Base-by-base conservation (phyloP, 2,329 filamentous ascomycete genomes). In the Beauveria rudraprayagi region DNA sequence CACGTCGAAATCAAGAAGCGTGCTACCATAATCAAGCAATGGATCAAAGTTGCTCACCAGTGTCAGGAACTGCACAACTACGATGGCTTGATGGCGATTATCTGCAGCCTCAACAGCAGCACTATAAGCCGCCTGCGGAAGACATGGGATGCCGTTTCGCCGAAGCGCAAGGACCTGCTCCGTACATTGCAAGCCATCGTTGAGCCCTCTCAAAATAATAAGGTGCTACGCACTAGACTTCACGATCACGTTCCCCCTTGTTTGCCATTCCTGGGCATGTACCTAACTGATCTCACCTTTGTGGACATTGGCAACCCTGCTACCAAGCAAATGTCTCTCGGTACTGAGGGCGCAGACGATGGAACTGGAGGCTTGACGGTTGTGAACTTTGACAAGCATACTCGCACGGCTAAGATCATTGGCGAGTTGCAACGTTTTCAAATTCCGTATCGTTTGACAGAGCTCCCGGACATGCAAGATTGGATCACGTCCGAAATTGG, bases 341-440 rank as follows among this genome's bases (percentile, higher is more conserved):
- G 74, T 26, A 66, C 67, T 24, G 73, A 81, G 71, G 77, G 79
- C 7, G 78, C 80, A 16, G 84, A 89, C n/a, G 82, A 86, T 34
- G 81, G 85, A 40, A 81, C 86, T 16, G 82, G 84, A 17, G 83
- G 85, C 28, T 82, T 91, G 68, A 85, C 86, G 0, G 90, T 97
- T 37, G 91, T 99, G 80, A 99, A 99, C 76, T 97, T 97, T 69
- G 93, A 97, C 79, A 97, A 97, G 77, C 92, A 97, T 72, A 89
- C 87, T 68, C 91, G 92, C 67, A 97, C 92, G 3, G 92, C 93
- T 51, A 94, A 92, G 75, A 95, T 97, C 70, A 96, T 99, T 68
- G 90, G 91, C 65, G 93, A 97, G 68, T 83, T 99, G 8, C 94
- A 99, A 73, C 88, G 92, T 19, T 97, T 97, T 78, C 94, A 99